Conservation (phyloP, 192 early-diverging fungal genomes). For the Geranomyces michiganensis region DNA sequence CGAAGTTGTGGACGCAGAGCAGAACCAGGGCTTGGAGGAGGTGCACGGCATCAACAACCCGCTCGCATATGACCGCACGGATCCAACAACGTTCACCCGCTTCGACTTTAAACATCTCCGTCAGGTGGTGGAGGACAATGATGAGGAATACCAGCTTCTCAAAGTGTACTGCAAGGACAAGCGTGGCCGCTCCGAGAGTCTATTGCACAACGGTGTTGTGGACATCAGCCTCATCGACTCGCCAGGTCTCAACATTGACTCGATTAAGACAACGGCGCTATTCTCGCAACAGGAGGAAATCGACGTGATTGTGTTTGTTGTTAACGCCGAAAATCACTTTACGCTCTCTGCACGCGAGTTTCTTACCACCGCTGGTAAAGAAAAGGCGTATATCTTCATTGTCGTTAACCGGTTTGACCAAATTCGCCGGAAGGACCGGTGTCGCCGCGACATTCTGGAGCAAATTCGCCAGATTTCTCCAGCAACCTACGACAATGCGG, state of each 20-base stretch:
- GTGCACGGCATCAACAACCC: conserved; percentile 86
- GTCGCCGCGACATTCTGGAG: conserved; percentile 90
- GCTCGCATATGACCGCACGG: conserved; percentile 65
- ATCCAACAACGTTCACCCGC: conserved; percentile 71
- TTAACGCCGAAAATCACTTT: conserved; percentile 99
- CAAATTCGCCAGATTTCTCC: conserved; percentile 96
- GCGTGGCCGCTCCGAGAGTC: conserved; percentile 41
- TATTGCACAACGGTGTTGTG: conserved; percentile 94
- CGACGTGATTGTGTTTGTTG: conserved; percentile 98
- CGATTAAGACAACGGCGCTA: conserved; percentile 93
- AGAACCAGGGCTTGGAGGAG: conserved; percentile 88
- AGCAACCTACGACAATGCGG: conserved; percentile 83
- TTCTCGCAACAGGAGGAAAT: conserved; percentile 99
- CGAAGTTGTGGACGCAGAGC: conserved; percentile 91
- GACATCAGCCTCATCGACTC: conserved; percentile 98
- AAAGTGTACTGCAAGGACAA: conserved; percentile 89
- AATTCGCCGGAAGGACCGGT: conserved; percentile 93
- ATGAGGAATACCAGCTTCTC: conserved; percentile 79
- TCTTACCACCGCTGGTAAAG: conserved; percentile 92
- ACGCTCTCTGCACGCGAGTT: conserved; percentile 97
- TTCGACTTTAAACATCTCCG: conserved; percentile 76
- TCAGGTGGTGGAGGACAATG: conserved; percentile 81
- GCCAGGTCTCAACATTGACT: conserved; percentile 97
- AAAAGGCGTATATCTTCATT: conserved; percentile 98
- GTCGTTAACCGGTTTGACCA: conserved; percentile 97